These are phyloP conservation scores for Berkeleyomyces basicola DNA, from an alignment of 2,329 filamentous ascomycete species.

Conservation along the genomic window DNA sequence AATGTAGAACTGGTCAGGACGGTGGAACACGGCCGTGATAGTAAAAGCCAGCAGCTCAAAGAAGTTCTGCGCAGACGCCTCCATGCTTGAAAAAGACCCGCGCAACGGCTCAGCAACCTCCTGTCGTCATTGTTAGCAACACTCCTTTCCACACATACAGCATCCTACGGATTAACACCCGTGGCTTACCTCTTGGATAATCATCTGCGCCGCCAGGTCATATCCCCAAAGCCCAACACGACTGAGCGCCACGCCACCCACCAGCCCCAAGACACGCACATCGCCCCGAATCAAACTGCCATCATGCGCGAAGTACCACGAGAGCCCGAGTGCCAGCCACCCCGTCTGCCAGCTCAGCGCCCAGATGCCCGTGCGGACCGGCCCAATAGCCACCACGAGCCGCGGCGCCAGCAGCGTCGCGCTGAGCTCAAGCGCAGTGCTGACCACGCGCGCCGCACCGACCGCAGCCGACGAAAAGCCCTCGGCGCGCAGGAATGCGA, in stretches of 20 bases:
- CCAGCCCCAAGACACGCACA: slow-evolving; percentile 30
- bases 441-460: slow-evolving; percentile 34
- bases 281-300: slow-evolving; percentile 8
- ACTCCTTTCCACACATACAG: neutral
- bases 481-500: slow-evolving; percentile 42
- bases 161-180: neutral
- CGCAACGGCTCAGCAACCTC: slow-evolving; percentile 37
- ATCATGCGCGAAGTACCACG: slow-evolving; percentile 24
- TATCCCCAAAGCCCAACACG: slow-evolving; percentile 45
- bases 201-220: slow-evolving; percentile 41
- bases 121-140: slow-evolving; percentile 20
- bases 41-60: slow-evolving; percentile 54
- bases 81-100: slow-evolving; percentile 52
- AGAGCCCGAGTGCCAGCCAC: slow-evolving; percentile 31
- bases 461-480: slow-evolving; percentile 36
- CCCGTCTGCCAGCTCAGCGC: slow-evolving; percentile 50
- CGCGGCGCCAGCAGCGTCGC: slow-evolving; percentile 44
- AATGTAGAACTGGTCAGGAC: slow-evolving; percentile 46
- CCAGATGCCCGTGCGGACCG: slow-evolving; percentile 54
- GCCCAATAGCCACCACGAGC: slow-evolving; percentile 37
- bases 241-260: slow-evolving; percentile 35
- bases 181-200: slow-evolving; percentile 40
- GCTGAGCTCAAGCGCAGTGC: slow-evolving; percentile 38
- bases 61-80: slow-evolving; percentile 49
- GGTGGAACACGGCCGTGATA: slow-evolving; percentile 46